phyloP scores from a whole-genome alignment of 495 filamentous ascomycete species.

The Apodospora peruviana region DNA sequence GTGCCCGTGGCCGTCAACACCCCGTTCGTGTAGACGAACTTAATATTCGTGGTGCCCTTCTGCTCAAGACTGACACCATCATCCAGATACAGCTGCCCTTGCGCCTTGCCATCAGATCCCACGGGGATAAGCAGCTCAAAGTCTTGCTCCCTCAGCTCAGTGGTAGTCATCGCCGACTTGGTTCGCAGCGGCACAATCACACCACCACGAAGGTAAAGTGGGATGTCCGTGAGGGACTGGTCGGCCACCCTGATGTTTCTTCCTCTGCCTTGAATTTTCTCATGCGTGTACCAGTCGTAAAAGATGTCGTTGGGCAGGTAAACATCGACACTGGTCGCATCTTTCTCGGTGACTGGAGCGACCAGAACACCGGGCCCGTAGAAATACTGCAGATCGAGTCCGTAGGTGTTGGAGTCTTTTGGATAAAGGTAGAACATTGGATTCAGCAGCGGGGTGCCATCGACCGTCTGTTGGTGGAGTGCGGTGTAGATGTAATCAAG shows the following conservation, averaged over 20 bases:
- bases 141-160: conserved; percentile 56
- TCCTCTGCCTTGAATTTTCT: conserved; percentile 52
- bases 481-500: conserved; percentile 83
- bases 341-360: conserved; percentile 61
- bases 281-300: conserved; percentile 70
- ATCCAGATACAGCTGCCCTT: conserved; percentile 52
- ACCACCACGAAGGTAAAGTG: conserved; percentile 67
- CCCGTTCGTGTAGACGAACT: conserved; percentile 49
- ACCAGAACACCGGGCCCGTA: conserved; percentile 68
- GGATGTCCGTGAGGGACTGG: conserved; percentile 60
- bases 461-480: conserved; percentile 55
- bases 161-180: conserved; percentile 62
- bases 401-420: conserved; percentile 53
- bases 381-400: conserved; percentile 66
- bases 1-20: conserved; percentile 46
- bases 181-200: conserved; percentile 61
- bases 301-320: conserved; percentile 72
- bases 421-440: conserved; percentile 73
- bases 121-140: conserved; percentile 71
- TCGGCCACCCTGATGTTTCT: conserved; percentile 44
- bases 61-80: conserved; percentile 55
- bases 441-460: conserved; percentile 63
- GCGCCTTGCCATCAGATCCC: conserved; percentile 35
- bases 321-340: conserved; percentile 58
- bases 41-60: conserved; percentile 38